Conservation (phyloP, 2,329 filamentous ascomycete species). For the Xylaria sp. region DNA sequence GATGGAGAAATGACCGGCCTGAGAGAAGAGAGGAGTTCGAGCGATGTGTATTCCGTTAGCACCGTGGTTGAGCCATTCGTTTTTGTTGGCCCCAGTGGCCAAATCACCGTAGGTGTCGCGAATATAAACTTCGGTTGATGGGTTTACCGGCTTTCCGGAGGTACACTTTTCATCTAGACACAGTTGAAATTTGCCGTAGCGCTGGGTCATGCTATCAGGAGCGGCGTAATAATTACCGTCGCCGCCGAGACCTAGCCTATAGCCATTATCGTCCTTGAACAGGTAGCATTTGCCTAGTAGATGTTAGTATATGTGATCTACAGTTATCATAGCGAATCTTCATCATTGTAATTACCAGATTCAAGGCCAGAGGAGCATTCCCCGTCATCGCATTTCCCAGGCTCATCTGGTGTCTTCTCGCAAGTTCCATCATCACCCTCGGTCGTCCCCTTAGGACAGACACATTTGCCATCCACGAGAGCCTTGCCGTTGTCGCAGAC, state of each 20-base stretch:
- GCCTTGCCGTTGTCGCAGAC: slow-evolving; percentile 28
- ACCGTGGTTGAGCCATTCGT: slow-evolving; percentile 31
- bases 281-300: slow-evolving; percentile 30
- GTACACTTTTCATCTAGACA: slow-evolving; percentile 31
- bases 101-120: slow-evolving; percentile 33
- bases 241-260: slow-evolving; percentile 25
- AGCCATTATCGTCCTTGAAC: slow-evolving; percentile 31
- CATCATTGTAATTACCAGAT: slow-evolving; percentile 23
- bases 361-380: slow-evolving; percentile 34
- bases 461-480: slow-evolving; percentile 32
- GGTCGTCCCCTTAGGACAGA: slow-evolving; percentile 28
- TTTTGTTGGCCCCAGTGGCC: slow-evolving; percentile 29
- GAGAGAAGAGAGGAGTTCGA: slow-evolving; percentile 26
- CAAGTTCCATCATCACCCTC: slow-evolving; percentile 29
- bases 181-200: slow-evolving; percentile 35
- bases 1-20: slow-evolving; percentile 31
- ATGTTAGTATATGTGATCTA: background rate
- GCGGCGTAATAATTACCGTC: slow-evolving; percentile 27
- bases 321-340: background rate
- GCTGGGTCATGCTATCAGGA: slow-evolving; percentile 26
- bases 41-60: slow-evolving; percentile 26
- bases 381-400: slow-evolving; percentile 10
- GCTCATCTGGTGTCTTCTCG: slow-evolving; percentile 18
- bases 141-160: slow-evolving; percentile 17
- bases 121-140: slow-evolving; percentile 28